phyloP scores from a whole-genome alignment of 192 early-diverging fungal species.

The Obelidium mucronatum region DNA sequence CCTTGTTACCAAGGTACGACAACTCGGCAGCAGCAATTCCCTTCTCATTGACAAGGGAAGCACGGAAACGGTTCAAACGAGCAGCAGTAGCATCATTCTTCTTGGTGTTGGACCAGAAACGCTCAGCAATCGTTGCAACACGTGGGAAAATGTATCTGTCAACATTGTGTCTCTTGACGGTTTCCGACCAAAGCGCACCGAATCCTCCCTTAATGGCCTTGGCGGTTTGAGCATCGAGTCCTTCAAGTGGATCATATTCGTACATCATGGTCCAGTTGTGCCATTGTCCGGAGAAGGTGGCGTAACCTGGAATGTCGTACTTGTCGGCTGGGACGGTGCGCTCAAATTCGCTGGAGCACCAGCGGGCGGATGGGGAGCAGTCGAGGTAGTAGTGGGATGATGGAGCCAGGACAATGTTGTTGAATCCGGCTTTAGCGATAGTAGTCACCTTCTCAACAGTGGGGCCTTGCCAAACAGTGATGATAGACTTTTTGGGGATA shows the following conservation, averaged over 20 bases:
- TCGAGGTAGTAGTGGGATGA: slow-evolving; percentile 14
- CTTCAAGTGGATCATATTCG: slow-evolving; percentile 34
- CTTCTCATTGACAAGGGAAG: slow-evolving; percentile 21
- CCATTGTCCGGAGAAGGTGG: slow-evolving; percentile 6
- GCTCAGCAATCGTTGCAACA: slow-evolving; percentile 36
- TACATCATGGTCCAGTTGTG: slow-evolving; percentile 43
- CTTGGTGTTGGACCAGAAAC: slow-evolving; percentile 32
- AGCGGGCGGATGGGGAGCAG: slow-evolving; percentile 19
- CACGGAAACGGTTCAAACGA: slow-evolving; percentile 20
- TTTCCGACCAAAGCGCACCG: slow-evolving; percentile 26
- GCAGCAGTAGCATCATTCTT: neutral
- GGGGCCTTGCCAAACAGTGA: slow-evolving; percentile 15
- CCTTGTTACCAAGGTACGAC: slow-evolving; percentile 9
- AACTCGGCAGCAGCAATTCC: slow-evolving; percentile 16
- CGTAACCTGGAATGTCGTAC: slow-evolving; percentile 6
- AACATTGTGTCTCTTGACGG: slow-evolving; percentile 23
- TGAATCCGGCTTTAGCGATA: neutral
- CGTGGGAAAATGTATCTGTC: slow-evolving; percentile 24
- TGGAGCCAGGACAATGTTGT: slow-evolving; percentile 8
- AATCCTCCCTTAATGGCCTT: slow-evolving; percentile 30
- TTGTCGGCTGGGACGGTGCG: neutral
- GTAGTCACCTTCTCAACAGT: neutral
- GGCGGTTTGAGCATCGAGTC: neutral
- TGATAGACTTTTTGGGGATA: slow-evolving; percentile 15
- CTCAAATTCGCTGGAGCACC: slow-evolving; percentile 6